These are phyloP conservation scores for Hypericum perforatum DNA, from an alignment of 345 rosid species.

Conservation along the genomic window DNA sequence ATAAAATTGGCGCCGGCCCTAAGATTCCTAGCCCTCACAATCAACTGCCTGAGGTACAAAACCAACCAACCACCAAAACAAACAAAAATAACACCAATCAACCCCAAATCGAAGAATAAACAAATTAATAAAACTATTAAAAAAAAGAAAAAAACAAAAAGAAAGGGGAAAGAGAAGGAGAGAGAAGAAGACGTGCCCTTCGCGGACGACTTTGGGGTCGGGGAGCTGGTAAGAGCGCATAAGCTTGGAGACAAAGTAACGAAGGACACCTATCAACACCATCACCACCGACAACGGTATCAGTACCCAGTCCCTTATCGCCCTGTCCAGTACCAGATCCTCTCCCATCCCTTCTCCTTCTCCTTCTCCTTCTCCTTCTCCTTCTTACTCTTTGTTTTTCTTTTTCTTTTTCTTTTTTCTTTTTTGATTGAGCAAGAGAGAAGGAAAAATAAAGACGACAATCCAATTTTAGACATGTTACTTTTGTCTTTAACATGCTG, in stretches of 20 bases:
- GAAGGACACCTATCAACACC: constrained; percentile 87
- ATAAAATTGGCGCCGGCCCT: constrained; percentile 84
- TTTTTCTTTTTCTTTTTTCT: constrained; percentile 22
- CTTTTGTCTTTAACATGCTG: too few relatives aligned
- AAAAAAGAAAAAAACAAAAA: not conserved
- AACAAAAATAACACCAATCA: not conserved
- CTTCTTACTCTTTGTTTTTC: not conserved
- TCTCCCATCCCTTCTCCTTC: constrained; percentile 59
- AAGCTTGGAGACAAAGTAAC: constrained; percentile 79
- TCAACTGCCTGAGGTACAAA: constrained; percentile 55
- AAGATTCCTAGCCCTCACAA: constrained; percentile 79
- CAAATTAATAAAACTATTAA: not conserved
- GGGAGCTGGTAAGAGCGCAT: constrained; percentile 78
- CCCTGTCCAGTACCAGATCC: constrained; percentile 89
- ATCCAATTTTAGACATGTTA: too few relatives aligned
- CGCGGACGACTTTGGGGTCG: constrained; percentile 71
- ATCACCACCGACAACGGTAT: constrained; percentile 87
- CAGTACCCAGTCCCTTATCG: constrained; percentile 92
- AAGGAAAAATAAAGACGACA: too few relatives aligned
- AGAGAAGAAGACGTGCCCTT: constrained; percentile 44
- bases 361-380: constrained; percentile 9
- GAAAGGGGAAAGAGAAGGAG: not conserved
- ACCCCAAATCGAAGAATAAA: too few relatives aligned
- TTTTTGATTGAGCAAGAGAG: constrained; percentile 5
- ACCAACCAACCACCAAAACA: not conserved